A percentile compares a stretch with the other conserved stretches of the same genome.
Conservation (phyloP, 2,329 filamentous ascomycete species). For the Claviceps sp. region DNA sequence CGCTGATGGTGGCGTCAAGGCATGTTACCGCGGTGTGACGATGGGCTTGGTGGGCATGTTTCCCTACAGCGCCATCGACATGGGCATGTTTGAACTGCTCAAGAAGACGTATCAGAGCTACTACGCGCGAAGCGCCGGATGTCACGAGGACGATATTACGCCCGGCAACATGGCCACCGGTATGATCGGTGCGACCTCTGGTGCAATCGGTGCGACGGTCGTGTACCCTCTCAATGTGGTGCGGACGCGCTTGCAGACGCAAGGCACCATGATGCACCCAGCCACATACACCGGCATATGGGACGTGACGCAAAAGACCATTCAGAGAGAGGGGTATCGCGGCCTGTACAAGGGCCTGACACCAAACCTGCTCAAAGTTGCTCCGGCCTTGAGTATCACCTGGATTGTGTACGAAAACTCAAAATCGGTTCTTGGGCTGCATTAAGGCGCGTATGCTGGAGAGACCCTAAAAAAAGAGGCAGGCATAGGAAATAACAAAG, state of each 20-base stretch:
- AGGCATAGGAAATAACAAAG: not conserved
- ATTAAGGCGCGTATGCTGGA: constrained; percentile 12
- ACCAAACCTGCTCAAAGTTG: constrained; percentile 90
- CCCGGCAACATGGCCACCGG: constrained; percentile 76
- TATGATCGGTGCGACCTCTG: constrained; percentile 79
- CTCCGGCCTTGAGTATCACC: constrained; percentile 87
- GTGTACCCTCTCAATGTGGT: constrained; percentile 94
- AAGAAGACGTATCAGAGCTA: constrained; percentile 61
- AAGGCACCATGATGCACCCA: constrained; percentile 85
- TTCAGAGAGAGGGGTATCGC: constrained; percentile 67
- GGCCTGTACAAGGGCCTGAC: constrained; percentile 92
- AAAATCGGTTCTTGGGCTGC: constrained; percentile 54
- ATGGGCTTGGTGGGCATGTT: constrained; percentile 96
- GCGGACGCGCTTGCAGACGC: constrained; percentile 81
- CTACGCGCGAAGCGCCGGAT: constrained; percentile 54
- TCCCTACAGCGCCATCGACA: constrained; percentile 91
- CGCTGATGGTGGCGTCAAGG: constrained; percentile 55
- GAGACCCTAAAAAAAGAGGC: not conserved
- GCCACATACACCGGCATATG: constrained; percentile 81
- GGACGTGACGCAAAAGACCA: constrained; percentile 76
- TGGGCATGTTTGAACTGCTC: constrained; percentile 87
- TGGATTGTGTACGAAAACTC: constrained; percentile 90
- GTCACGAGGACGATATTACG: constrained; percentile 71
- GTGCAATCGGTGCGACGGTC: constrained; percentile 81
- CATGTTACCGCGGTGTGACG: constrained; percentile 83